Base-by-base conservation (phyloP, 176 grass and related monocot species). In the Lolium perenne region DNA sequence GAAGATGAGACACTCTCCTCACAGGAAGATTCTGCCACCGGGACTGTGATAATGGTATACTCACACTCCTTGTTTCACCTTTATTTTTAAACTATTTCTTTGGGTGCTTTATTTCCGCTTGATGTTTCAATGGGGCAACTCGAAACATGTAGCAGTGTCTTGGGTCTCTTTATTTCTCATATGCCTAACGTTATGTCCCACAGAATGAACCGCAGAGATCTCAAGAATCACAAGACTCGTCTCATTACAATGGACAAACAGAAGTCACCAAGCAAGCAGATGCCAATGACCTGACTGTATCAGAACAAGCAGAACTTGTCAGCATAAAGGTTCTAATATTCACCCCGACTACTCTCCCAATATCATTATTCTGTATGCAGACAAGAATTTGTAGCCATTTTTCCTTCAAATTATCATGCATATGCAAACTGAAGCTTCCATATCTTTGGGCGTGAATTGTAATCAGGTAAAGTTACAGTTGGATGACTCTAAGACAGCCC, bases 381-480 rank as follows among this genome's bases (percentile, higher is more conserved):
- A 71, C 38, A 81, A 74, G 22, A 40, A 76, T 74, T 26, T 77
- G 15, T 67, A 41, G 26, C 60, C 58, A 77, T 41, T 78, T 76
- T 54, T 29, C 2, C 84, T 73, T 53, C 76, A 32, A 55, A 62
- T 71, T 59, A n/a, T 80, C 6, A 43, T 82, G 51, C 35, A 21
- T 79, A 49, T 85, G 40, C 89, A 94, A 85, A 68, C 63, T 59
- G 47, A 90, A 86, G 29, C 38, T 84, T 87, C 65, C 2, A 17
- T 63, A 16, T 80, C 91, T 32, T 82, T 83, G 49, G 71, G 49
- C 14, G n/a, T 94, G 71, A 43, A 84, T 79, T 90, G 89, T 75
- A 92, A 88, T 61, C 25, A 91, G 55, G 63, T 54, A 77, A 82
- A 59, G 65, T 49, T 57, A 54, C 72, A 68, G 14, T 62, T 50